These are phyloP conservation scores for Gynandropsis gynandra DNA, from an alignment of 345 rosid genomes.

Conservation along the genomic window DNA sequence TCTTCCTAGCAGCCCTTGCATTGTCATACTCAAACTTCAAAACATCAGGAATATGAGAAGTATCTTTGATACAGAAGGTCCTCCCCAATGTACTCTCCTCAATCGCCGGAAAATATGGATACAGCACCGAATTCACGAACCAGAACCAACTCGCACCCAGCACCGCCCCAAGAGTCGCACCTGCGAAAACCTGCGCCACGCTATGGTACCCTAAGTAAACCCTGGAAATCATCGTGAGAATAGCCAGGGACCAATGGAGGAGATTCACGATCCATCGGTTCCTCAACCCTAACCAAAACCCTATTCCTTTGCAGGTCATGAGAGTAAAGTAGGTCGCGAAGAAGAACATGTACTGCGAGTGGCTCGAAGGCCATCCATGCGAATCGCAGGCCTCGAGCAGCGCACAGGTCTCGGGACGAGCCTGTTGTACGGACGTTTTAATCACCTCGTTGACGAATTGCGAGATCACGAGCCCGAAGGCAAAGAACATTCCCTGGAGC, in stretches of 20 bases:
- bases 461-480: slow-evolving; percentile 66
- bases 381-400: slow-evolving; percentile 91
- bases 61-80: slow-evolving; percentile 72
- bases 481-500: slow-evolving; percentile 82
- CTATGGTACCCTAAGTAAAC: slow-evolving; percentile 92
- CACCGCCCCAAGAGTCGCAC: slow-evolving; percentile 54
- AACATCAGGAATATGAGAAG: slow-evolving; percentile 79
- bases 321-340: slow-evolving; percentile 59
- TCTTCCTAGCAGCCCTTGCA: slow-evolving; percentile 72
- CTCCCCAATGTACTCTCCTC: slow-evolving; percentile 80
- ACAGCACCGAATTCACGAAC: slow-evolving; percentile 54
- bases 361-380: slow-evolving; percentile 99
- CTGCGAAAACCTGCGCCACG: slow-evolving; percentile 79
- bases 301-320: slow-evolving; percentile 54
- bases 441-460: slow-evolving; percentile 73
- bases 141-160: slow-evolving; percentile 76
- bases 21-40: slow-evolving; percentile 92
- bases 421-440: slow-evolving; percentile 68
- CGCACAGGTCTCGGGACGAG: slow-evolving; percentile 76
- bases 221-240: slow-evolving; percentile 81
- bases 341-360: slow-evolving; percentile 87
- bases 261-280: slow-evolving; percentile 38
- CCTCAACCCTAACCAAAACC: slow-evolving; percentile 39
- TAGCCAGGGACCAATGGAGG: slow-evolving; percentile 58
- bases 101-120: slow-evolving; percentile 51